Evolutionary conservation across 129 eudicot genomes (phyloP).

Genomic region (Oenanthe sinensis): DNA sequence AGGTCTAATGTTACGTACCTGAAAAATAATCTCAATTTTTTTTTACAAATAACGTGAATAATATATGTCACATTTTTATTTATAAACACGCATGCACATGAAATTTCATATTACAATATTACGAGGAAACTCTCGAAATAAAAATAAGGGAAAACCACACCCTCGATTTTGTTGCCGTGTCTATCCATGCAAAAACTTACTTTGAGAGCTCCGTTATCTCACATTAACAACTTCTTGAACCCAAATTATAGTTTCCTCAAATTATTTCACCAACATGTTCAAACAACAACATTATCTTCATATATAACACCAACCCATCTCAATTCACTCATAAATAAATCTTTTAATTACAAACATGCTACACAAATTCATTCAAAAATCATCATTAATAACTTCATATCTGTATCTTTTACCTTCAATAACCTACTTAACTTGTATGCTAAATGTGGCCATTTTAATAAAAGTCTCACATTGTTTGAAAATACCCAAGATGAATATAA

Average conservation of each 20-base stretch:
- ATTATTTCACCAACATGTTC: constrained; percentile 10
- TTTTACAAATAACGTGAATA: too few species aligned
- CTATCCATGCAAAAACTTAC: too few species aligned
- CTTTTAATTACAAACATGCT: constrained; percentile 26
- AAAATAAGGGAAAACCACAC: too few species aligned
- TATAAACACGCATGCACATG: too few species aligned
- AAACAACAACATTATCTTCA: background rate
- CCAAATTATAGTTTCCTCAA: background rate
- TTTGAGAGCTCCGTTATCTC: constrained; percentile 11
- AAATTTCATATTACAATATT: too few species aligned
- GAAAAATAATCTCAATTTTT: too few species aligned
- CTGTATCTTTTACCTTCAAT: constrained; percentile 22
- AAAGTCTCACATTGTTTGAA: constrained; percentile 24
- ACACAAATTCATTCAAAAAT: constrained; percentile 28
- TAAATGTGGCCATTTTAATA: constrained; percentile 22
- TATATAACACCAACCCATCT: constrained; percentile 24
- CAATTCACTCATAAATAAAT: constrained; percentile 23
- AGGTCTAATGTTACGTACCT: too few species aligned
- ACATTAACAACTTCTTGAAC: background rate
- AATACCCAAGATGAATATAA: constrained; percentile 8
- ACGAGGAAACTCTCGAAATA: too few species aligned
- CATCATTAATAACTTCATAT: constrained; percentile 13
- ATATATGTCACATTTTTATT: too few species aligned
- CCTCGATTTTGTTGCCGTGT: too few species aligned
- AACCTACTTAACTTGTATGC: constrained; percentile 31